These are phyloP conservation scores for Calonectria naviculata DNA, from an alignment of 2,329 filamentous ascomycete species.

Conservation along the genomic window DNA sequence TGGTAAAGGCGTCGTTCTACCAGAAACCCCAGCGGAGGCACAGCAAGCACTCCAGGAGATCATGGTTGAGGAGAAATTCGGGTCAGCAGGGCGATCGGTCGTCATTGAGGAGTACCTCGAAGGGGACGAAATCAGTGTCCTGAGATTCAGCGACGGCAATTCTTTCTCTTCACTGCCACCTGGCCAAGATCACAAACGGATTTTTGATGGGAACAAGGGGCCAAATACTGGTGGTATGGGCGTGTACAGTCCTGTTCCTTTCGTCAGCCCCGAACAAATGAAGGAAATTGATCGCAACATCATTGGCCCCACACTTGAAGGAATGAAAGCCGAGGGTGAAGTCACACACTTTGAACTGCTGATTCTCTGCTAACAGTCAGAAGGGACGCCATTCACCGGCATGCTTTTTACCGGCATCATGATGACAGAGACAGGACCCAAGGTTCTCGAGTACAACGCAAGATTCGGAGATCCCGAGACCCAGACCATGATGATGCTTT, in stretches of 20 bases:
- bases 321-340: slow-evolving; percentile 66
- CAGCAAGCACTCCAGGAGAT: slow-evolving; percentile 71
- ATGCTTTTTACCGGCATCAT: background rate
- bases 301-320: slow-evolving; percentile 71
- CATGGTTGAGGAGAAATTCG: slow-evolving; percentile 75
- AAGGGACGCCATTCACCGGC: background rate
- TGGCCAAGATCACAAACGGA: slow-evolving; percentile 80
- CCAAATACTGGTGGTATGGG: slow-evolving; percentile 84
- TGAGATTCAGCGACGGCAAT: slow-evolving; percentile 76
- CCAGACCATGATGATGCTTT: background rate
- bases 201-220: slow-evolving; percentile 74
- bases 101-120: slow-evolving; percentile 80
- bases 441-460: background rate
- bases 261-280: slow-evolving; percentile 62
- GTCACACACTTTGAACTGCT: background rate
- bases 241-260: slow-evolving; percentile 74
- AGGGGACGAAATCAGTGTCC: slow-evolving; percentile 76
- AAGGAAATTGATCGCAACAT: slow-evolving; percentile 69
- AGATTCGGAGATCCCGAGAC: background rate
- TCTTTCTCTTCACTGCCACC: slow-evolving; percentile 73
- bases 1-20: slow-evolving; percentile 69
- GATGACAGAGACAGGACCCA: background rate
- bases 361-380: background rate
- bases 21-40: slow-evolving; percentile 65
- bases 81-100: slow-evolving; percentile 73